A percentile compares a stretch with the other conserved stretches of the same genome.
Evolutionary conservation across 1,284 basidiomycete genomes (phyloP).

Genomic region (Ceratobasidium sp.): DNA sequence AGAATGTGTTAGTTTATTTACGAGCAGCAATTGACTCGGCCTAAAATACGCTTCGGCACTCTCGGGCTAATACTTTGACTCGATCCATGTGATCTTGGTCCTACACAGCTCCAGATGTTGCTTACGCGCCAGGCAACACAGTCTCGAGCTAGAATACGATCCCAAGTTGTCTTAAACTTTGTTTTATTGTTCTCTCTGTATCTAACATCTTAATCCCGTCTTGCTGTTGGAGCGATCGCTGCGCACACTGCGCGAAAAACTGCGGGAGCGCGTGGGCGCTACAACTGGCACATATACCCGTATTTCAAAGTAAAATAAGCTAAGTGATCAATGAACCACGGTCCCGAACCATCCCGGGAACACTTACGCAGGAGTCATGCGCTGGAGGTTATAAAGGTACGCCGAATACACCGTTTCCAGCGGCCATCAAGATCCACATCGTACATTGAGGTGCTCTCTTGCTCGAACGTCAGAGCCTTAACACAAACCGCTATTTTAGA

Average conservation of each 20-base stretch:
- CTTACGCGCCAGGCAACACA: neutral
- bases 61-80: neutral
- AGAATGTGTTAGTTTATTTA: neutral
- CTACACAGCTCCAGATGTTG: conserved; percentile 2
- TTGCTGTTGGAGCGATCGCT: too few species aligned
- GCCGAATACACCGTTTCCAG: too few species aligned
- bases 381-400: too few species aligned
- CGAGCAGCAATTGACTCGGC: neutral
- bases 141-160: neutral
- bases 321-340: too few species aligned
- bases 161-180: neutral
- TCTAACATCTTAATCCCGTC: too few species aligned
- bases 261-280: too few species aligned
- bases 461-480: conserved; percentile 5
- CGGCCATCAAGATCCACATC: neutral
- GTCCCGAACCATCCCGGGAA: too few species aligned
- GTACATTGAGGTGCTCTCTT: neutral
- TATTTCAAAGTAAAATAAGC: too few species aligned
- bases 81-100: conserved; percentile 8
- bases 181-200: neutral
- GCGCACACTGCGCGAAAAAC: too few species aligned
- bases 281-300: too few species aligned
- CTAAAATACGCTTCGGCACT: neutral
- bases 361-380: too few species aligned
- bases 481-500: too few species aligned